Evolutionary conservation across 768 basidiomycete species (phyloP).

Genomic region (Lentinus tigrinus): DNA sequence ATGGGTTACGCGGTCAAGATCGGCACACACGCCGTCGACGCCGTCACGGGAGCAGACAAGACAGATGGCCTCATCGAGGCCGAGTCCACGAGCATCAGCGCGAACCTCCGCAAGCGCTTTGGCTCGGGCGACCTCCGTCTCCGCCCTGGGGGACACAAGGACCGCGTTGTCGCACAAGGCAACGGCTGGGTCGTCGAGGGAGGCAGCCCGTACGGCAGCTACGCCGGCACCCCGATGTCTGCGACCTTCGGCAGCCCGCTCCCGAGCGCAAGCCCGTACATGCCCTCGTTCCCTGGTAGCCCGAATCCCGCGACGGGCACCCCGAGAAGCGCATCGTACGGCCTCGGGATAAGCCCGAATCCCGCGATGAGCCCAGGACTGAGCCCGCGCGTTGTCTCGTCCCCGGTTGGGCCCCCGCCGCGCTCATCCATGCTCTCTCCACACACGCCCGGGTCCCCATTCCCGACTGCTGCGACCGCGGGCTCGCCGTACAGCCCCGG

Average conservation of each 20-base stretch:
- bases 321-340: constrained; percentile 6
- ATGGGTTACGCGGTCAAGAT: constrained; percentile 69
- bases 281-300: constrained; percentile 6
- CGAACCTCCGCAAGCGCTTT: constrained; percentile 64
- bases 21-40: constrained; percentile 58
- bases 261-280: constrained; percentile 4
- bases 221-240: constrained; percentile 35
- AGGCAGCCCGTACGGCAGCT: constrained; percentile 37
- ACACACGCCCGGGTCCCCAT: constrained; percentile 9
- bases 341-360: constrained; percentile 6
- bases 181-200: constrained; percentile 61
- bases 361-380: neutral
- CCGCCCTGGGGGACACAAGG: constrained; percentile 36
- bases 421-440: constrained; percentile 10
- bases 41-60: constrained; percentile 54
- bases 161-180: constrained; percentile 55
- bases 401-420: neutral
- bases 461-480: constrained; percentile 28
- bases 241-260: constrained; percentile 32
- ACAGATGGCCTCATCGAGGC: constrained; percentile 61
- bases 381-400: neutral
- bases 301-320: constrained; percentile 5
- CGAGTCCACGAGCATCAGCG: constrained; percentile 56
- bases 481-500: constrained; percentile 22
- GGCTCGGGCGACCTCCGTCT: constrained; percentile 62